These are phyloP conservation scores for Penicillium canescens DNA, from an alignment of 495 filamentous ascomycete genomes.

Conservation along the genomic window DNA sequence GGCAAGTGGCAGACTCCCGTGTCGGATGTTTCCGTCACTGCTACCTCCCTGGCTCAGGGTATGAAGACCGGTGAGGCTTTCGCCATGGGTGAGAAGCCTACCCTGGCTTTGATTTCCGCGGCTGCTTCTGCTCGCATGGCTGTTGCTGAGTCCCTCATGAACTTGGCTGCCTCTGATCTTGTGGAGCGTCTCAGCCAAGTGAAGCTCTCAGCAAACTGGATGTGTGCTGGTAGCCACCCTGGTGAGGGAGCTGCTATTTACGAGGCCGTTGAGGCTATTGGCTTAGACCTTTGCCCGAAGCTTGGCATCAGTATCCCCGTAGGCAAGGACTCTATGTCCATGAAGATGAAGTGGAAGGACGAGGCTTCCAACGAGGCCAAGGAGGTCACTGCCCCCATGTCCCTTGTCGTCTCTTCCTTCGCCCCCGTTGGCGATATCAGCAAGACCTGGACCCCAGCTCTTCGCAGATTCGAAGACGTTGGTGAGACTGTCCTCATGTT, in stretches of 20 bases:
- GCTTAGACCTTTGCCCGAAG: conserved; percentile 80
- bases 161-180: conserved; percentile 84
- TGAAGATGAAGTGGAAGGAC: conserved; percentile 97
- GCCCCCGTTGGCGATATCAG: conserved; percentile 74
- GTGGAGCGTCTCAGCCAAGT: conserved; percentile 74
- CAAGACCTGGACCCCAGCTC: conserved; percentile 90
- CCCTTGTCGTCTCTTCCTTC: conserved; percentile 88
- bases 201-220: conserved; percentile 96
- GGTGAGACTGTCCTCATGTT: conserved; percentile 89
- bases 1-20: conserved; percentile 97
- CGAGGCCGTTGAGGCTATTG: conserved; percentile 91
- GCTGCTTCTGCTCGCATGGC: conserved; percentile 96
- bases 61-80: conserved; percentile 88
- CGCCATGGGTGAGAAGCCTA: conserved; percentile 95
- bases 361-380: conserved; percentile 63
- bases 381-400: conserved; percentile 89
- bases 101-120: conserved; percentile 84
- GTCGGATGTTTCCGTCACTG: conserved; percentile 88
- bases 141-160: conserved; percentile 90
- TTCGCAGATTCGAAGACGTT: conserved; percentile 80
- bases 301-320: conserved; percentile 92
- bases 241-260: conserved; percentile 94
- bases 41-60: conserved; percentile 71
- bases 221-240: conserved; percentile 90
- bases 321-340: conserved; percentile 96